A percentile compares a stretch with the other conserved stretches of the same genome.
Evolutionary conservation across 2,329 filamentous ascomycete genomes (phyloP).

Genomic region (Aureobasidium zeae): DNA sequence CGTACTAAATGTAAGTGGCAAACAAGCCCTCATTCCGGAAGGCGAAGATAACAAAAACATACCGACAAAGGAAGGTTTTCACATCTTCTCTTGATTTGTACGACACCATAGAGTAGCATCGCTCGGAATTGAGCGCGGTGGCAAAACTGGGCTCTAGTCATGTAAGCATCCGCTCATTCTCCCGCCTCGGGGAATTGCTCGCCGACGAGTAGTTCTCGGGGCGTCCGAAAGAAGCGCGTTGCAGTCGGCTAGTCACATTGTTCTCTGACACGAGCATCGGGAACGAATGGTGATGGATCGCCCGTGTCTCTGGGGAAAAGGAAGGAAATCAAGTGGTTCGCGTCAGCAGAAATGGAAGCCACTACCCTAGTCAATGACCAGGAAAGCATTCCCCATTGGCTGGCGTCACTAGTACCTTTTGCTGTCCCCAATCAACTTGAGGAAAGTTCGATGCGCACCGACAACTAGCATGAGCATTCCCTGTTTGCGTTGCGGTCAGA

Average conservation of each 20-base stretch:
- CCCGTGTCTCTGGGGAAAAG: background rate
- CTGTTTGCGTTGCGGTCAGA: background rate
- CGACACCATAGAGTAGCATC: conserved; percentile 9
- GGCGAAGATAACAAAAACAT: background rate
- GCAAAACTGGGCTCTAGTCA: conserved; percentile 6
- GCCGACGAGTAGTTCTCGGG: conserved; percentile 3
- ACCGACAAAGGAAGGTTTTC: background rate
- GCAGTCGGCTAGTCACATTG: conserved; percentile 11
- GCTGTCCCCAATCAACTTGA: conserved; percentile 12
- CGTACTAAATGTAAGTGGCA: background rate
- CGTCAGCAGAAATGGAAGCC: background rate
- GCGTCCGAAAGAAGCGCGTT: conserved; percentile 10
- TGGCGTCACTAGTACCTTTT: conserved; percentile 6
- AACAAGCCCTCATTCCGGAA: background rate
- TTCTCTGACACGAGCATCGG: background rate
- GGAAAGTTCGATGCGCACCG: background rate
- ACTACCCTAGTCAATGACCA: background rate
- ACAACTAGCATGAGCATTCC: background rate
- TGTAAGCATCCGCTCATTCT: conserved; percentile 7
- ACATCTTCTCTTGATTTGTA: background rate
- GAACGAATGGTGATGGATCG: conserved; percentile 9
- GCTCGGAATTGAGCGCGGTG: conserved; percentile 6
- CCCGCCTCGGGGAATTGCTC: background rate
- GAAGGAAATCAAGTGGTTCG: background rate
- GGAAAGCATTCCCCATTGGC: conserved; percentile 2